phyloP scores from a whole-genome alignment of 768 basidiomycete genomes.

The Tulasnella sp. region DNA sequence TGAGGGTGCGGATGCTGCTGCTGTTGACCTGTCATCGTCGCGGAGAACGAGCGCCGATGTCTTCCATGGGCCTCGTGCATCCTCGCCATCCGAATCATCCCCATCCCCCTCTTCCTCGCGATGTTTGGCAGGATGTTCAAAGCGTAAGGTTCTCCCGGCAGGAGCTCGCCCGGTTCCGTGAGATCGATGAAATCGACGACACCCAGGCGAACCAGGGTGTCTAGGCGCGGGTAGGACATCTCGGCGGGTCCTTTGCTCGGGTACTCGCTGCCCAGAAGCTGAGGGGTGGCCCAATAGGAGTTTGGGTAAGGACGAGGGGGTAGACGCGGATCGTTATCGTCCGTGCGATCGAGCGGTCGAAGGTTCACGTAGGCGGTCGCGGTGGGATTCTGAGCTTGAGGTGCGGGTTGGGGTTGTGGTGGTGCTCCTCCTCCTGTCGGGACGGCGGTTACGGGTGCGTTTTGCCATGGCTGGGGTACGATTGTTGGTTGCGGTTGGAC shows the following conservation, averaged over 20 bases:
- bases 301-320: not conserved
- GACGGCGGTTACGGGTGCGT: not conserved
- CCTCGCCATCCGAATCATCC: not conserved
- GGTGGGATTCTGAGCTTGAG: not conserved
- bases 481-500: not conserved
- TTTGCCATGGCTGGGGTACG: not conserved
- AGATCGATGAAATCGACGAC: constrained; percentile 5
- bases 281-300: not conserved
- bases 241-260: not conserved
- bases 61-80: not conserved
- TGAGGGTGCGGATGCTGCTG: not conserved
- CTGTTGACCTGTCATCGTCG: not conserved
- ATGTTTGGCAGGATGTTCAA: not conserved
- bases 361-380: not conserved
- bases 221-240: not conserved
- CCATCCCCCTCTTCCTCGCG: not conserved
- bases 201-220: not conserved
- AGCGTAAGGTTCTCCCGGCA: not conserved
- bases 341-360: not conserved
- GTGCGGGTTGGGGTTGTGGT: not conserved
- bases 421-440: not conserved
- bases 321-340: not conserved
- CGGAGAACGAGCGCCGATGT: not conserved
- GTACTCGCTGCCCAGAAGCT: not conserved
- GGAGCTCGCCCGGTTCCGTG: not conserved